Percentiles rank a stretch among this genome's conserved stretches.
These are phyloP conservation scores for Xylariaceae sp. DNA, from an alignment of 2,329 filamentous ascomycete species.

Conservation along the genomic window DNA sequence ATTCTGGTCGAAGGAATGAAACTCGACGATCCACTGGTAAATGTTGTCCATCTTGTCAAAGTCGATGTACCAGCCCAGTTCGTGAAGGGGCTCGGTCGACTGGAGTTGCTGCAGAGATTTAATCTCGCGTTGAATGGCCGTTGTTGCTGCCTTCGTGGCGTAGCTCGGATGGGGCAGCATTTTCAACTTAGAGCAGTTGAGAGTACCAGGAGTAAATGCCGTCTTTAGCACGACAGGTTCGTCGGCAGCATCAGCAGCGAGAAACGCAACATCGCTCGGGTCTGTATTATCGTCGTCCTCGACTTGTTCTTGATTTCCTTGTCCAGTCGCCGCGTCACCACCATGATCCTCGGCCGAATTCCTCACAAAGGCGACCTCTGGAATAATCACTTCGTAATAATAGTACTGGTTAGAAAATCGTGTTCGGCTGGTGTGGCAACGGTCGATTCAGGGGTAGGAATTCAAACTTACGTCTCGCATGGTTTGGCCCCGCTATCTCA, in stretches of 20 bases:
- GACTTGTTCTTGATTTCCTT: slow-evolving; percentile 10
- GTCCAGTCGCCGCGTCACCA: neutral
- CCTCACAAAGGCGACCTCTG: slow-evolving; percentile 31
- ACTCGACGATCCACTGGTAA: slow-evolving; percentile 87
- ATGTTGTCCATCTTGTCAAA: slow-evolving; percentile 61
- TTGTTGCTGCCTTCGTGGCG: slow-evolving; percentile 57
- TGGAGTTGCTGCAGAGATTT: slow-evolving; percentile 60
- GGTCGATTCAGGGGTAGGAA: no score
- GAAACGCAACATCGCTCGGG: slow-evolving; percentile 34
- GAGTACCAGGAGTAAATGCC: slow-evolving; percentile 59
- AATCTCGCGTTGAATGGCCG: slow-evolving; percentile 60
- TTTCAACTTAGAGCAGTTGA: slow-evolving; percentile 58
- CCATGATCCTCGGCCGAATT: slow-evolving; percentile 7
- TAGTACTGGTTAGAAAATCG: neutral
- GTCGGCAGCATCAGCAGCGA: slow-evolving; percentile 31
- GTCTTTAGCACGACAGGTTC: slow-evolving; percentile 22
- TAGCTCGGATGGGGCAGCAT: slow-evolving; percentile 57
- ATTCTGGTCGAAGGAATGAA: slow-evolving; percentile 70
- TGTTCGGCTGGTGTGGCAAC: no score
- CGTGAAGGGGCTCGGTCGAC: slow-evolving; percentile 50
- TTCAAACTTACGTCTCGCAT: neutral
- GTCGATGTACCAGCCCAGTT: slow-evolving; percentile 82
- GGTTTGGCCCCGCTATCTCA: slow-evolving; percentile 10
- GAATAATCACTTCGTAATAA: slow-evolving; percentile 22
- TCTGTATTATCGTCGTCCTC: slow-evolving; percentile 44